Conservation (phyloP, 495 filamentous ascomycete genomes). For the Glarea lozoyensis region DNA sequence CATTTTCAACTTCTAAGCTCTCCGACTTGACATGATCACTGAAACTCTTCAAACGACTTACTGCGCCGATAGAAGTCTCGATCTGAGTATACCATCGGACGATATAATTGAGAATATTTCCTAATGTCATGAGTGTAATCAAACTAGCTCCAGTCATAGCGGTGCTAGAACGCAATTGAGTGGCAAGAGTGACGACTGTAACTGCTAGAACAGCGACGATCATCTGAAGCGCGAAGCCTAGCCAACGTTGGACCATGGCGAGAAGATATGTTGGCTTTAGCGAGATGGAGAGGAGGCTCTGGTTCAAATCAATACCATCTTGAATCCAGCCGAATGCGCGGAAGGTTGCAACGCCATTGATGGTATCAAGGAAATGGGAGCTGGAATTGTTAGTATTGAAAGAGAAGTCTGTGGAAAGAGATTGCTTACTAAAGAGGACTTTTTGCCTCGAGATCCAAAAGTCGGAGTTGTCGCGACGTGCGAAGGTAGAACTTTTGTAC, state of each 20-base stretch:
- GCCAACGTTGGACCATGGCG: neutral
- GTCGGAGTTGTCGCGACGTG: conserved; percentile 48
- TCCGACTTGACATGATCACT: neutral
- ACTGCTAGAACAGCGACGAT: neutral
- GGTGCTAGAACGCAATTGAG: neutral
- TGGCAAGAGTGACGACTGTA: neutral
- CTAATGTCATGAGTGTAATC: neutral
- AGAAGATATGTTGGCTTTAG: neutral
- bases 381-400: too few relatives aligned
- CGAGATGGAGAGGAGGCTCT: neutral
- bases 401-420: too few relatives aligned
- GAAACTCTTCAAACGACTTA: neutral
- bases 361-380: neutral
- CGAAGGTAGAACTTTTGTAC: conserved; percentile 50
- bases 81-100: neutral
- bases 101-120: neutral
- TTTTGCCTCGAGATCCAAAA: conserved; percentile 42
- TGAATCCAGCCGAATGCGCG: neutral
- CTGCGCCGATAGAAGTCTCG: neutral
- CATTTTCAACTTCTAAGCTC: too few relatives aligned
- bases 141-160: neutral
- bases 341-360: neutral
- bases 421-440: conserved; percentile 26
- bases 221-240: neutral
- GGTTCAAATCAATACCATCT: neutral